These are phyloP conservation scores for Arthromyces matolae DNA, from an alignment of 768 basidiomycete species.

Conservation along the genomic window DNA sequence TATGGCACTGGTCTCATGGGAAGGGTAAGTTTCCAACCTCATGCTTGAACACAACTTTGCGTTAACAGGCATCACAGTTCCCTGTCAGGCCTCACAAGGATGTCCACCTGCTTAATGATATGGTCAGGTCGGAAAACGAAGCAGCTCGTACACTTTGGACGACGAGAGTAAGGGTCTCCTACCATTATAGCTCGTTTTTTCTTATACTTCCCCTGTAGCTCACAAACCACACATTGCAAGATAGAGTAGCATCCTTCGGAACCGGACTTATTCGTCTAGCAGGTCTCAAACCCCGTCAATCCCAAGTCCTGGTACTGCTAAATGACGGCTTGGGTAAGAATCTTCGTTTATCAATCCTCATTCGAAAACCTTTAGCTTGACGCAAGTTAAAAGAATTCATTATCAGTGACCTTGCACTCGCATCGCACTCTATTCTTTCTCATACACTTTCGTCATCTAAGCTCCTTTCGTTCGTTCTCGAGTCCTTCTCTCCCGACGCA, in stretches of 20 bases:
- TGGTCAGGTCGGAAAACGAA: constrained; percentile 64
- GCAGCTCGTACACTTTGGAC: constrained; percentile 75
- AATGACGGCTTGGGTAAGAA: constrained; percentile 77
- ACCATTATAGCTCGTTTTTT: background rate
- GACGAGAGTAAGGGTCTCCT: constrained; percentile 52
- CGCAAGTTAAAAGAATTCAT: constrained; percentile 55
- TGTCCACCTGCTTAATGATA: constrained; percentile 59
- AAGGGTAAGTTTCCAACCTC: constrained; percentile 48
- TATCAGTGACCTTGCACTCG: constrained; percentile 75
- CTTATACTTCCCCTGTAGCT: constrained; percentile 43
- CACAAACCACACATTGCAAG: constrained; percentile 66
- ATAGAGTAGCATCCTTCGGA: constrained; percentile 69
- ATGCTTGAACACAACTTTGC: constrained; percentile 2
- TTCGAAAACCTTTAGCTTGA: background rate
- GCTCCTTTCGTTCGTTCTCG: constrained; percentile 62
- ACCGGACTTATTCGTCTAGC: constrained; percentile 62
- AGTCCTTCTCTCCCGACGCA: constrained; percentile 63
- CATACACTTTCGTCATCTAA: constrained; percentile 58
- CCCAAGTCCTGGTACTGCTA: constrained; percentile 70
- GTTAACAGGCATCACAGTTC: constrained; percentile 44
- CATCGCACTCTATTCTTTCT: constrained; percentile 63
- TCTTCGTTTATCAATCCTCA: no score
- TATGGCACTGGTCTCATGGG: constrained; percentile 84
- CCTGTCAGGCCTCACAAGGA: constrained; percentile 71
- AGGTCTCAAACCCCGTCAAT: constrained; percentile 51